Evolutionary conservation across 225 moss, liverwort and hornwort genomes (phyloP).

Genomic region (Neckera pumila): DNA sequence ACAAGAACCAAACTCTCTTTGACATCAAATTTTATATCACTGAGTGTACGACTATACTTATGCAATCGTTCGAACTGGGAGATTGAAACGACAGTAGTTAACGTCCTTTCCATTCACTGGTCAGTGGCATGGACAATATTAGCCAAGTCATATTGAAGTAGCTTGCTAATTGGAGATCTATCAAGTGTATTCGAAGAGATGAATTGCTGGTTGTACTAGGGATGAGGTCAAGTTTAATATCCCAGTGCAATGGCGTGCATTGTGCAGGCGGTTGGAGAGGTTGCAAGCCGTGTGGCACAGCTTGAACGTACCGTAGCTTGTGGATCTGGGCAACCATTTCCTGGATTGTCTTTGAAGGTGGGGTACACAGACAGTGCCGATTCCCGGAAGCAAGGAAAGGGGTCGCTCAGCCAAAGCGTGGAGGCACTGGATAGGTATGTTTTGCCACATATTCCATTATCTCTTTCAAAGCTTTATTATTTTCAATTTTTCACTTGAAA

Average conservation of each 20-base stretch:
- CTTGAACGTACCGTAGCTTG: constrained; percentile 16
- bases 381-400: constrained; percentile 31
- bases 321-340: constrained; percentile 19
- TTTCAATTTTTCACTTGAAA: background rate
- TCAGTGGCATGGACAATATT: background rate
- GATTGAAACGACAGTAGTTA: background rate
- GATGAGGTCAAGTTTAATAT: background rate
- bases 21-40: background rate
- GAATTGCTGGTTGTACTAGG: background rate
- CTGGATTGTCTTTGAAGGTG: constrained; percentile 61
- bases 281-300: constrained; percentile 39
- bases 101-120: background rate
- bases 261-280: constrained; percentile 51
- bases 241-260: background rate
- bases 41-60: background rate
- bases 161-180: background rate
- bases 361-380: constrained; percentile 24
- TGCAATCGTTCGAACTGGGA: background rate
- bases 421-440: constrained; percentile 24
- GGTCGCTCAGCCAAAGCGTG: constrained; percentile 44
- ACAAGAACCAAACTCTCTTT: background rate
- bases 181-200: background rate
- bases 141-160: background rate
- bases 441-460: background rate
- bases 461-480: background rate